Conservation (phyloP, 2,329 filamentous ascomycete genomes). For the Botrytis squamosa region DNA sequence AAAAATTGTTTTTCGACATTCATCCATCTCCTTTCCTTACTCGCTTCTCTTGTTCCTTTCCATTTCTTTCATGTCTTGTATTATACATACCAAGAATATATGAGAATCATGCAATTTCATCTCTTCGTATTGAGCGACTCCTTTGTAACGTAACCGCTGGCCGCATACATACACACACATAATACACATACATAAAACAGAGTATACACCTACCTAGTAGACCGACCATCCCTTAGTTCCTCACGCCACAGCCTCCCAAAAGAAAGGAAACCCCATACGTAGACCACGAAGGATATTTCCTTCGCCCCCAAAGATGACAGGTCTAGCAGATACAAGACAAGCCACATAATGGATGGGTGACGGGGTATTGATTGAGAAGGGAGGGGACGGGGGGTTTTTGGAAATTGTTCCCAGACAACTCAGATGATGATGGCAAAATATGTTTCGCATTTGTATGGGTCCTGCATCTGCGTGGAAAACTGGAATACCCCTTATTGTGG, state of each 20-base stretch:
- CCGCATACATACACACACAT: background rate
- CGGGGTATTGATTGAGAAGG: background rate
- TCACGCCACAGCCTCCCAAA: background rate
- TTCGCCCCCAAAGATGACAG: background rate
- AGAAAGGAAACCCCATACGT: background rate
- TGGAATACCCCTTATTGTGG: background rate
- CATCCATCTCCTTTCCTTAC: too few relatives aligned
- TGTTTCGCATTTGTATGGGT: background rate
- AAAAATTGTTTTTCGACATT: too few relatives aligned
- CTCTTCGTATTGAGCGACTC: background rate
- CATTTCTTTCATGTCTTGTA: too few relatives aligned
- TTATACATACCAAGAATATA: background rate
- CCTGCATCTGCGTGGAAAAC: background rate
- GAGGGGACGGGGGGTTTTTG: too few relatives aligned
- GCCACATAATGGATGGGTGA: background rate
- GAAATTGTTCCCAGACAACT: conserved; percentile 21
- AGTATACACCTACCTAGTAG: too few relatives aligned
- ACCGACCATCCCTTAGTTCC: too few relatives aligned
- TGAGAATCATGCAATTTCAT: background rate
- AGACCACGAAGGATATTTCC: background rate
- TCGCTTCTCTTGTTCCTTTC: too few relatives aligned
- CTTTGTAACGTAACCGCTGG: conserved; percentile 4
- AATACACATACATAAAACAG: too few relatives aligned
- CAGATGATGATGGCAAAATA: background rate
- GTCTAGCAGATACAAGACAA: conserved; percentile 9